Percentiles rank a stretch among this genome's conserved stretches.
Conservation (phyloP, 2,329 filamentous ascomycete genomes). For the Beauveria rudraprayagi region DNA sequence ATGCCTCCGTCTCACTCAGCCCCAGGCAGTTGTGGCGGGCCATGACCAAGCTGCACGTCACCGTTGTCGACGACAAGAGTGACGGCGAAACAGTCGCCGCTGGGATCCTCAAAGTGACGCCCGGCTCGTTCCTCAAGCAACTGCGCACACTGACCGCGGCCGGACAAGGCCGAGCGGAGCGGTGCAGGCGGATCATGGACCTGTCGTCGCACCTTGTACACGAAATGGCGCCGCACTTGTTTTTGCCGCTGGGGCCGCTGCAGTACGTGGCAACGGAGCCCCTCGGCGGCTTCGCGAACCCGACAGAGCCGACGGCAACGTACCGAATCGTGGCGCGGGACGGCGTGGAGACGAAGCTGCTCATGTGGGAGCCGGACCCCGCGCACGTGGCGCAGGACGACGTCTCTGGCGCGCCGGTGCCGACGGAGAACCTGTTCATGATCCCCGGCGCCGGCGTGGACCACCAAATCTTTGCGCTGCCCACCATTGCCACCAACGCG, state of each 20-base stretch:
- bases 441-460: constrained; percentile 56
- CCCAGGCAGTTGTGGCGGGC: constrained; percentile 51
- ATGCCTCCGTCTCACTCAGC: constrained; percentile 50
- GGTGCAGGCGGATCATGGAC: not conserved
- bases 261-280: constrained; percentile 44
- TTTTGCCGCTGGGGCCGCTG: constrained; percentile 23
- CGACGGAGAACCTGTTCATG: constrained; percentile 45
- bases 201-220: not conserved
- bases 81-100: constrained; percentile 13
- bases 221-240: not conserved
- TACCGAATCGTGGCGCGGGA: constrained; percentile 44
- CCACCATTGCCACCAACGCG: constrained; percentile 55
- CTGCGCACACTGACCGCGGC: not conserved
- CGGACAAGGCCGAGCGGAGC: not conserved
- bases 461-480: constrained; percentile 54
- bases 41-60: constrained; percentile 55
- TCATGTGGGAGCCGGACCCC: constrained; percentile 48
- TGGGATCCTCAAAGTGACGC: not conserved
- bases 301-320: constrained; percentile 35
- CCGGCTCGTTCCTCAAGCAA: not conserved
- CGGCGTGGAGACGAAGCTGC: constrained; percentile 42
- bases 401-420: constrained; percentile 2
- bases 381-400: constrained; percentile 17
- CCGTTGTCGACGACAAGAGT: constrained; percentile 38
- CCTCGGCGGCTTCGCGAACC: constrained; percentile 42